Conservation (phyloP, 257 asterid species). For the Solanum tacnaense region DNA sequence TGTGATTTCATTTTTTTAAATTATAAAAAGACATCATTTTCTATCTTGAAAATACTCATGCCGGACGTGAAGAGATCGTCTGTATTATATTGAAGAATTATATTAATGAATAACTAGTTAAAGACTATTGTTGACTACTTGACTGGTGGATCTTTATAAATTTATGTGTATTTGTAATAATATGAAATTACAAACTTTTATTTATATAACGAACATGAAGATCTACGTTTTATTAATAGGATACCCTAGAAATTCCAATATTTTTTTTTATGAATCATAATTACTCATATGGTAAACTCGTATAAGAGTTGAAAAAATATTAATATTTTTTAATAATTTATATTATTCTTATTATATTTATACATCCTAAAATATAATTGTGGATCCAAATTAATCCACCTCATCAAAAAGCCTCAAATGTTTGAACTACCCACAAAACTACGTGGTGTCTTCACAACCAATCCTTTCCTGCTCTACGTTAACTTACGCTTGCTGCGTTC, state of each 20-base stretch:
- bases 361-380: no score
- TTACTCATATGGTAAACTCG: neutral
- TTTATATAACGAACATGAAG: no score
- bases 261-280: neutral
- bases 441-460: conserved; percentile 51
- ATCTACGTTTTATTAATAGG: no score
- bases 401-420: neutral
- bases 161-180: neutral
- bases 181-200: no score
- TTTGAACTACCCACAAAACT: neutral
- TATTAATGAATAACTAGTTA: neutral
- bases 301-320: neutral
- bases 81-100: no score
- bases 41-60: neutral
- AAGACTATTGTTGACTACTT: neutral
- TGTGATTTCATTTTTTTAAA: no score
- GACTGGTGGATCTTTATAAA: neutral
- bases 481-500: conserved; percentile 12
- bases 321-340: no score
- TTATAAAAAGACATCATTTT: neutral
- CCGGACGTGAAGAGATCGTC: no score
- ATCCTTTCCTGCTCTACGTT: neutral
- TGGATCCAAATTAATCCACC: neutral
- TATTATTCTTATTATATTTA: no score
- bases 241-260: neutral